These are phyloP conservation scores for Suillus discolor DNA, from an alignment of 768 basidiomycete species.

Conservation along the genomic window DNA sequence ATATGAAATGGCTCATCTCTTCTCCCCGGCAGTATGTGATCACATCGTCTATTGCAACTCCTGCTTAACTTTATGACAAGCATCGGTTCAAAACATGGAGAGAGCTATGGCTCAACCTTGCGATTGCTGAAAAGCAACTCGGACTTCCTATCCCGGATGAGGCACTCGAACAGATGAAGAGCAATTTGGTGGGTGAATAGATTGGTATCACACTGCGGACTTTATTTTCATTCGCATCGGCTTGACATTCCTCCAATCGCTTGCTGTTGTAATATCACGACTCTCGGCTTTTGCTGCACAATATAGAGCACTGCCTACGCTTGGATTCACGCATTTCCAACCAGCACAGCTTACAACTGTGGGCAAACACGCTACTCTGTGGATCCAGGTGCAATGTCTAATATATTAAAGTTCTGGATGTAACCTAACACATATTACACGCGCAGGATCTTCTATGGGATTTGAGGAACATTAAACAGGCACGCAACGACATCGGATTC, in stretches of 20 bases:
- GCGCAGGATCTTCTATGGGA: constrained; percentile 92
- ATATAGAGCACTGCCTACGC: constrained; percentile 86
- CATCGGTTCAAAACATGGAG: constrained; percentile 97
- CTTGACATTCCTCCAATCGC: constrained; percentile 79
- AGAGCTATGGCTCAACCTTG: constrained; percentile 93
- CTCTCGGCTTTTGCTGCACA: constrained; percentile 83
- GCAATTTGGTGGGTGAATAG: constrained; percentile 67
- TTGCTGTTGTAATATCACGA: constrained; percentile 89
- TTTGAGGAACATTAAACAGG: constrained; percentile 87
- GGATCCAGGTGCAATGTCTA: constrained; percentile 73
- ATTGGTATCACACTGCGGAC: constrained; percentile 58
- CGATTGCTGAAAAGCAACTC: constrained; percentile 94
- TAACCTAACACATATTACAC: not conserved
- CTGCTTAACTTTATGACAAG: constrained; percentile 41
- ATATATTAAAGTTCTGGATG: not conserved
- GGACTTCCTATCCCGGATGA: constrained; percentile 88
- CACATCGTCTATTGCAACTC: not conserved
- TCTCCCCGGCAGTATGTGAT: constrained; percentile 82
- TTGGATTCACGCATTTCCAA: constrained; percentile 99
- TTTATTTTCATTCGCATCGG: constrained; percentile 94
- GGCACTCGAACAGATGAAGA: constrained; percentile 93
- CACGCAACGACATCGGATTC: constrained; percentile 91
- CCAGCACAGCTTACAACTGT: constrained; percentile 98
- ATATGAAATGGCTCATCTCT: constrained; percentile 98
- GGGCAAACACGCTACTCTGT: constrained; percentile 93